phyloP scores from a whole-genome alignment of 2,329 filamentous ascomycete genomes.

The Neopestalotiopsis clavispora region DNA sequence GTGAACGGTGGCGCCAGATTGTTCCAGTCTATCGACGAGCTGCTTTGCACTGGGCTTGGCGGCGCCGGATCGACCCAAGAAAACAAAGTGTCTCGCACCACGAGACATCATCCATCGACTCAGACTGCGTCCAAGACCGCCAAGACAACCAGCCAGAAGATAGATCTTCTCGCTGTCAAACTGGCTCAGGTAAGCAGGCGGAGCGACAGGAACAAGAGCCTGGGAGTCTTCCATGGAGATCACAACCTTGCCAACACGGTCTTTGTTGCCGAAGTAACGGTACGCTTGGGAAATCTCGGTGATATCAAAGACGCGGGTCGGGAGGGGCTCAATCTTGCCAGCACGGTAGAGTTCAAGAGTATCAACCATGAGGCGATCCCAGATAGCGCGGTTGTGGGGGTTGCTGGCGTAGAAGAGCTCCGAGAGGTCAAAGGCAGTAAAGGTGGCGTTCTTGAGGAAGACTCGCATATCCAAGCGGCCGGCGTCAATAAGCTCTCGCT shows the following conservation, averaged over 20 bases:
- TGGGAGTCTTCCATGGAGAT: neutral
- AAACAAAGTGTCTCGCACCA: slow-evolving; percentile 30
- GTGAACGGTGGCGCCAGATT: neutral
- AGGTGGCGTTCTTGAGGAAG: slow-evolving; percentile 39
- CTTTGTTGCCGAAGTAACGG: neutral
- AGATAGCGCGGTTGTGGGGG: neutral
- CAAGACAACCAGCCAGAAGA: neutral
- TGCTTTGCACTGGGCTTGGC: slow-evolving; percentile 23
- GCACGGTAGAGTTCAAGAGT: slow-evolving; percentile 22
- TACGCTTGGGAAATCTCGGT: slow-evolving; percentile 31
- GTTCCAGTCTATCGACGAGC: slow-evolving; percentile 20
- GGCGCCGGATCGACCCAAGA: slow-evolving; percentile 28
- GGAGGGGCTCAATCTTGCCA: slow-evolving; percentile 23
- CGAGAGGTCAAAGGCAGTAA: slow-evolving; percentile 26
- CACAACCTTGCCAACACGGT: neutral
- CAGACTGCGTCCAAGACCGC: slow-evolving; percentile 2
- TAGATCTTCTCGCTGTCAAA: slow-evolving; percentile 8
- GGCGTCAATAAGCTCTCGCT: slow-evolving; percentile 27
- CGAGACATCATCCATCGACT: slow-evolving; percentile 10
- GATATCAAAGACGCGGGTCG: slow-evolving; percentile 22
- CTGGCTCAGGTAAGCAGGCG: neutral
- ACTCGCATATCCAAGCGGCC: slow-evolving; percentile 39
- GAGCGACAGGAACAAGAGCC: neutral
- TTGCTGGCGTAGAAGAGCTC: slow-evolving; percentile 12
- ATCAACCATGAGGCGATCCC: neutral